Evolutionary conservation across 78 protist species (phyloP).

Genomic region (Dictyostelium brefeldianum): DNA sequence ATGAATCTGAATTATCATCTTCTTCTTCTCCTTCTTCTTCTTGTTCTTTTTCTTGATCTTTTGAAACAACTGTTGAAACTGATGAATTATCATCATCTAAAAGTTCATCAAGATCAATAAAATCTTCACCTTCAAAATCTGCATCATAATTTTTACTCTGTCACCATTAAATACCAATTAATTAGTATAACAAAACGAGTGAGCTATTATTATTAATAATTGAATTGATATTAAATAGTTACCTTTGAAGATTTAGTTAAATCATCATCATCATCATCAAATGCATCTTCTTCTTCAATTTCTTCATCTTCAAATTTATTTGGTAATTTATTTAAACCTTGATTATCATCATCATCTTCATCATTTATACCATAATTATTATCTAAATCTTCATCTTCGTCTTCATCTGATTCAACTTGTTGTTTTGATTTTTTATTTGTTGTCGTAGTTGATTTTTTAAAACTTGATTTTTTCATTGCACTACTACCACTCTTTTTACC

Average conservation of each 20-base stretch:
- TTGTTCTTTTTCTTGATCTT: conserved; percentile 4
- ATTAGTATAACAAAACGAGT: not conserved
- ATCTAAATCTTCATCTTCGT: not conserved
- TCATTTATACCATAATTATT: not conserved
- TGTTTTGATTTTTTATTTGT: conserved; percentile 5
- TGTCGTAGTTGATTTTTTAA: not conserved
- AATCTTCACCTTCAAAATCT: conserved; percentile 55
- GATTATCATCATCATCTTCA: conserved; percentile 10
- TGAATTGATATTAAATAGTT: not conserved
- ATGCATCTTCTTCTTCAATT: conserved; percentile 55
- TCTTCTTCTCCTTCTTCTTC: conserved; percentile 26
- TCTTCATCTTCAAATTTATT: conserved; percentile 60
- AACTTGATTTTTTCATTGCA: not conserved
- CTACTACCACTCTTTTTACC: not conserved
- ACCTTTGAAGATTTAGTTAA: not conserved
- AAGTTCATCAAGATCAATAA: conserved; percentile 45
- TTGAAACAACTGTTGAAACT: not conserved
- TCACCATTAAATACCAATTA: not conserved
- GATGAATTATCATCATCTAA: conserved; percentile 60
- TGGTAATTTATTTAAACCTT: conserved; percentile 29
- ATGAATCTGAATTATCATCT: conserved; percentile 19
- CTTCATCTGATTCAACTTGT: not conserved
- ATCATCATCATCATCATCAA: conserved; percentile 22
- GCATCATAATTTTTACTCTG: conserved; percentile 30
- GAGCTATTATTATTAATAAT: no score